Evolutionary conservation across 2,329 filamentous ascomycete species (phyloP).

Genomic region (Aspergillus sp.): DNA sequence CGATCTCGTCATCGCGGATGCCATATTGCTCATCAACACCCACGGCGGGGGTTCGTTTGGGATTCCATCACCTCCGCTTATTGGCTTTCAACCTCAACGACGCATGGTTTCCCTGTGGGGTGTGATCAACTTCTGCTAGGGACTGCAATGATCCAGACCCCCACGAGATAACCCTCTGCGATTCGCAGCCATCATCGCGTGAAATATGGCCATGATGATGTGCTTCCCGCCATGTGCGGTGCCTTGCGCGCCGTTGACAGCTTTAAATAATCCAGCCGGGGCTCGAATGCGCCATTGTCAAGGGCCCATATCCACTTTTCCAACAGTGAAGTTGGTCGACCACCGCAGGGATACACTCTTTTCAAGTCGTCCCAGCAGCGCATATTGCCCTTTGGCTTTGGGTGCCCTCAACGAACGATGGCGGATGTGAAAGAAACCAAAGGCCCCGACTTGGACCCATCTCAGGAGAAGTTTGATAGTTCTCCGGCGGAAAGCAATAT

Average conservation of each 20-base stretch:
- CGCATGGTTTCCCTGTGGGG: conserved; percentile 3
- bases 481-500: conserved; percentile 16
- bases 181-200: conserved; percentile 16
- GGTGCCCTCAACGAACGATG: conserved; percentile 4
- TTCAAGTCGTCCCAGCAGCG: not conserved
- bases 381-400: not conserved
- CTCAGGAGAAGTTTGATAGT: not conserved
- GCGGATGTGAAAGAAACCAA: conserved; percentile 10
- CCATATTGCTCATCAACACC: conserved; percentile 22
- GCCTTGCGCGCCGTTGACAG: not conserved
- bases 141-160: conserved; percentile 6
- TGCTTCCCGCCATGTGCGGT: conserved; percentile 14
- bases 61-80: not conserved
- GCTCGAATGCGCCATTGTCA: not conserved
- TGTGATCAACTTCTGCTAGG: conserved; percentile 8
- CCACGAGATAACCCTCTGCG: not conserved
- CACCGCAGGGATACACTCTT: not conserved
- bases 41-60: not conserved
- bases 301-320: not conserved
- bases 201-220: conserved; percentile 16
- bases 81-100: not conserved
- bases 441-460: not conserved
- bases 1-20: conserved; percentile 20
- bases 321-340: not conserved
- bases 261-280: not conserved